Conservation (phyloP, 2,329 filamentous ascomycete species). For the Knufia fluminis region DNA sequence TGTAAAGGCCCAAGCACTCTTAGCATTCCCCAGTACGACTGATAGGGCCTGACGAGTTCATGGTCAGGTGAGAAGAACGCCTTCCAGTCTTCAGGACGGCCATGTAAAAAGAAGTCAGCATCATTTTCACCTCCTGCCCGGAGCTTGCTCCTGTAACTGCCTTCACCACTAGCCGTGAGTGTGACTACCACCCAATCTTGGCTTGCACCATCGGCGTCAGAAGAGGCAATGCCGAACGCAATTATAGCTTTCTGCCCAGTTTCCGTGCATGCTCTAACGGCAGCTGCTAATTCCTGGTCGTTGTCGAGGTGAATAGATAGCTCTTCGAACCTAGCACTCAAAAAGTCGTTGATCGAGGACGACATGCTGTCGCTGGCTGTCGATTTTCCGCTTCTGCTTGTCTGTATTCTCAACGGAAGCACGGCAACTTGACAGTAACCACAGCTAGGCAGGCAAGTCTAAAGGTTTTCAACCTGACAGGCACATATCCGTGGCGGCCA, state of each 20-base stretch:
- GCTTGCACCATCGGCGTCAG: not conserved
- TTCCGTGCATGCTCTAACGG: no score
- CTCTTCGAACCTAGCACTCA: no score
- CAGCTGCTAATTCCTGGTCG: no score
- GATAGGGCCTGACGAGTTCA: constrained; percentile 12
- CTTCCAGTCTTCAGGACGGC: constrained; percentile 12
- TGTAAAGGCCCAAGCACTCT: constrained; percentile 12
- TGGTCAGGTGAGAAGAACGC: constrained; percentile 11
- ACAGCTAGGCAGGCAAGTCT: no score
- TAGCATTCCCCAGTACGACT: constrained; percentile 20
- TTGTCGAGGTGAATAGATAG: no score
- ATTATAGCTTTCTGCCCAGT: not conserved
- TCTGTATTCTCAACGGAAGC: no score
- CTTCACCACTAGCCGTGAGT: not conserved
- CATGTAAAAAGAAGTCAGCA: constrained; percentile 12
- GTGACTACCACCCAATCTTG: not conserved
- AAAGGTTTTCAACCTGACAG: no score
- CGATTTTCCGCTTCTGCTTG: no score
- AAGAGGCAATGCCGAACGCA: not conserved
- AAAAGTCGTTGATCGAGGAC: no score
- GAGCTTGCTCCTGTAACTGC: not conserved
- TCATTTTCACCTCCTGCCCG: not conserved
- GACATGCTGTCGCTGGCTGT: no score
- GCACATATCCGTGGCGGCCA: no score
- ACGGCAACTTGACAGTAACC: no score